Conservation (phyloP, 257 asterid species). For the Solanum sitiens region DNA sequence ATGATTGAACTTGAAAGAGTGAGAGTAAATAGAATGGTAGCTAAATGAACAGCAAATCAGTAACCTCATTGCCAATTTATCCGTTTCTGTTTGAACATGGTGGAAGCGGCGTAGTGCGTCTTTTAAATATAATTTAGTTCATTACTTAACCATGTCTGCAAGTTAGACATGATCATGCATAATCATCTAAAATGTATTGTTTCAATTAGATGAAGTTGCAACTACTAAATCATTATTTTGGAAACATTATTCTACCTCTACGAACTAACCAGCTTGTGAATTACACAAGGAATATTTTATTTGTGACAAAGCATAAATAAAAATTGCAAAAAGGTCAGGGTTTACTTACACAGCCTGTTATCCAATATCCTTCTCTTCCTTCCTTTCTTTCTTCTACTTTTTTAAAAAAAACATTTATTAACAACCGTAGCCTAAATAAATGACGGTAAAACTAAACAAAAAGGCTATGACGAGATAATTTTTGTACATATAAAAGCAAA, state of each 20-base stretch:
- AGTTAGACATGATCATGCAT: neutral
- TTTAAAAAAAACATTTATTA: too few species aligned
- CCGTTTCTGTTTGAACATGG: neutral
- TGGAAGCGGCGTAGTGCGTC: neutral
- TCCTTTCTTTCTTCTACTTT: neutral
- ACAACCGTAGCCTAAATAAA: neutral
- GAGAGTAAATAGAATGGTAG: neutral
- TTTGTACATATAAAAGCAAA: neutral
- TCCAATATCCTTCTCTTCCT: neutral
- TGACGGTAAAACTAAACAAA: neutral
- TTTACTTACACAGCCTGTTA: neutral
- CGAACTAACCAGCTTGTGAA: neutral
- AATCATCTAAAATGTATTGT: neutral
- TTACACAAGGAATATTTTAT: neutral
- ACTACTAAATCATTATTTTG: neutral
- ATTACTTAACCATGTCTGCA: neutral
- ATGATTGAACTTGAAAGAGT: neutral
- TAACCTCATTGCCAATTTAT: neutral
- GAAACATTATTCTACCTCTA: neutral
- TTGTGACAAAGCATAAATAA: neutral
- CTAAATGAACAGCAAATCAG: neutral
- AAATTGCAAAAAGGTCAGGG: neutral
- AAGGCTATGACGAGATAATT: neutral
- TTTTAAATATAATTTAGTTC: neutral
- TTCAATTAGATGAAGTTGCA: neutral